Evolutionary conservation across 257 asterid genomes (phyloP).

Genomic region (Cinchona pubescens): DNA sequence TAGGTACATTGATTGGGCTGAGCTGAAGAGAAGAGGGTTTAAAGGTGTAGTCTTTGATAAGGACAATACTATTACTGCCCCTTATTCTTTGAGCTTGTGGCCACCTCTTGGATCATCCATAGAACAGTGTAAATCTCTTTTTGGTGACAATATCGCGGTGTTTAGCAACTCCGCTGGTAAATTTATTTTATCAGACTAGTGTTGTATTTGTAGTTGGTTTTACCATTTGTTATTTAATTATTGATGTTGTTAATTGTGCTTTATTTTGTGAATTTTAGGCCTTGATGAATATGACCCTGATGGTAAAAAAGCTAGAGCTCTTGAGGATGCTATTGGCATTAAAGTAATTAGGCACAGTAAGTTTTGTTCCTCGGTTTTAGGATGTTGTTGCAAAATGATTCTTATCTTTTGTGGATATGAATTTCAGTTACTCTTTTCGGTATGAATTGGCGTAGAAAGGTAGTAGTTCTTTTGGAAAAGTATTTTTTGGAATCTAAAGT

Average conservation of each 20-base stretch:
- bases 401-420: neutral
- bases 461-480: neutral
- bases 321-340: conserved; percentile 80
- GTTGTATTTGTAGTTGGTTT: conserved; percentile 4
- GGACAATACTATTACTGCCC: conserved; percentile 87
- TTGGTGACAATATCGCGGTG: conserved; percentile 74
- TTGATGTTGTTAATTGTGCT: conserved; percentile 1
- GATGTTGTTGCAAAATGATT: neutral
- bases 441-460: neutral
- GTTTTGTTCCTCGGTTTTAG: conserved; percentile 20
- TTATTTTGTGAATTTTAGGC: conserved; percentile 38
- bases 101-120: conserved; percentile 63
- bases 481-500: neutral
- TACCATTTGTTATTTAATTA: neutral
- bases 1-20: conserved; percentile 73
- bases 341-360: conserved; percentile 78
- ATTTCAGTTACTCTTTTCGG: neutral
- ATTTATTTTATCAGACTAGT: neutral
- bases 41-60: conserved; percentile 91
- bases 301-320: conserved; percentile 68
- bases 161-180: conserved; percentile 95
- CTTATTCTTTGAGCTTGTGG: conserved; percentile 90
- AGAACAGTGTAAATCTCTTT: conserved; percentile 64
- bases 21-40: conserved; percentile 78
- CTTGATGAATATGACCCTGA: conserved; percentile 80